Conservation (phyloP, 2,329 filamentous ascomycete species). For the Venturia asperata region DNA sequence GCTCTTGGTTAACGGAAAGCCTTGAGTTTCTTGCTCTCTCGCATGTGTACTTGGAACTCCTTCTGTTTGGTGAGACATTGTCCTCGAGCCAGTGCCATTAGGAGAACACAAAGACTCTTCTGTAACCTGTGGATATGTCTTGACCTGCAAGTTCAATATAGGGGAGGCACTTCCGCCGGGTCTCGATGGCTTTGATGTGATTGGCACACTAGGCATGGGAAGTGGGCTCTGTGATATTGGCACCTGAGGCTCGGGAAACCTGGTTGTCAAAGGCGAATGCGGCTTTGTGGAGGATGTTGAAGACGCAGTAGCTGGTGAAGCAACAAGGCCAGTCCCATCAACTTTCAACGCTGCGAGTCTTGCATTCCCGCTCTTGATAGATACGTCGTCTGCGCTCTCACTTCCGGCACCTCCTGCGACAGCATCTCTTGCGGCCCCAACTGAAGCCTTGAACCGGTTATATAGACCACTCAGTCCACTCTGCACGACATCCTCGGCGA, state of each 20-base stretch:
- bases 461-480: slow-evolving; percentile 86
- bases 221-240: slow-evolving; percentile 27
- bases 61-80: neutral
- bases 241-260: slow-evolving; percentile 29
- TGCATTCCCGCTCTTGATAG: slow-evolving; percentile 24
- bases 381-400: slow-evolving; percentile 27
- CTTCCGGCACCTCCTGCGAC: slow-evolving; percentile 31
- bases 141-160: neutral
- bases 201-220: slow-evolving; percentile 30
- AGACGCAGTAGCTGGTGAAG: slow-evolving; percentile 33
- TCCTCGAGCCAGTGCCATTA: neutral
- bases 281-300: slow-evolving; percentile 30
- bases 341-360: neutral
- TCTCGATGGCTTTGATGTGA: slow-evolving; percentile 25
- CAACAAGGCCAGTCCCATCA: slow-evolving; percentile 22
- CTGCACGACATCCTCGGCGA: slow-evolving; percentile 66
- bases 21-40: slow-evolving; percentile 1
- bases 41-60: neutral
- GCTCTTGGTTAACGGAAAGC: neutral
- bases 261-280: slow-evolving; percentile 33
- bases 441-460: slow-evolving; percentile 72
- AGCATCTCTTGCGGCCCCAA: slow-evolving; percentile 60
- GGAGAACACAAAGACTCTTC: neutral
- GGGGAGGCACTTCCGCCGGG: slow-evolving; percentile 25
- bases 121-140: neutral